A percentile compares a stretch with the other conserved stretches of the same genome.
phyloP scores from a whole-genome alignment of 352 stramenopile genomes.

The Globisporangium apiculatum region DNA sequence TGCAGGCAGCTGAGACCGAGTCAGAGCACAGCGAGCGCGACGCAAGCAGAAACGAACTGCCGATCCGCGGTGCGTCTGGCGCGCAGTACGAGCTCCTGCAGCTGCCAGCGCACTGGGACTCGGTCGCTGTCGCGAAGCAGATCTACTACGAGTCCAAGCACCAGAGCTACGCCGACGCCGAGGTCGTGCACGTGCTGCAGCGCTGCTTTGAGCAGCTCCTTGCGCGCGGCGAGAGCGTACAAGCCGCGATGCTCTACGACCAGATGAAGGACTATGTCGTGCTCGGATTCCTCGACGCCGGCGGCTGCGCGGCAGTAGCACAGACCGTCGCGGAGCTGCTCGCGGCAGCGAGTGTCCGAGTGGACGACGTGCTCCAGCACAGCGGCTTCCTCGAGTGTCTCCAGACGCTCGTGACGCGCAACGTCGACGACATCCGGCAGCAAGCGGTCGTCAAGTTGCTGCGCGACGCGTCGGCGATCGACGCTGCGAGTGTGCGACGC shows the following conservation, averaged over 20 bases:
- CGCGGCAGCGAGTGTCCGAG: neutral
- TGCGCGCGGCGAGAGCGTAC: conserved; percentile 6
- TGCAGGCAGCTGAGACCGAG: conserved; percentile 11
- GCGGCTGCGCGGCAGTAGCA: conserved; percentile 25
- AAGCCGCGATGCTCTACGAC: conserved; percentile 36
- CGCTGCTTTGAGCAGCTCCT: conserved; percentile 51
- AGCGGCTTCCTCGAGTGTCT: conserved; percentile 27
- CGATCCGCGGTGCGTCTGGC: conserved; percentile 45
- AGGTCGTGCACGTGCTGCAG: conserved; percentile 40
- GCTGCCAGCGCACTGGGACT: conserved; percentile 52
- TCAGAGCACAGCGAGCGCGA: neutral
- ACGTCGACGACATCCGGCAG: conserved; percentile 53
- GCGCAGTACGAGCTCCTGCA: conserved; percentile 37
- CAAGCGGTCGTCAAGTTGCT: conserved; percentile 50
- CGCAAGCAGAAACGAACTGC: conserved; percentile 22
- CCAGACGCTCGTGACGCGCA: conserved; percentile 35
- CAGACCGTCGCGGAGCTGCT: conserved; percentile 27
- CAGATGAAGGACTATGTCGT: conserved; percentile 51
- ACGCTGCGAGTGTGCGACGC: conserved; percentile 18
- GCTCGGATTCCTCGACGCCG: conserved; percentile 30
- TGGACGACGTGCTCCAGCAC: conserved; percentile 27
- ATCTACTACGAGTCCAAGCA: conserved; percentile 60
- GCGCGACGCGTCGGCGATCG: conserved; percentile 26
- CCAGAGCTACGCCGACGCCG: conserved; percentile 21
- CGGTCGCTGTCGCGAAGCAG: conserved; percentile 60